A percentile compares a stretch with the other conserved stretches of the same genome.
phyloP scores from a whole-genome alignment of 2,329 filamentous ascomycete genomes.

The Botryosphaeria agaves region DNA sequence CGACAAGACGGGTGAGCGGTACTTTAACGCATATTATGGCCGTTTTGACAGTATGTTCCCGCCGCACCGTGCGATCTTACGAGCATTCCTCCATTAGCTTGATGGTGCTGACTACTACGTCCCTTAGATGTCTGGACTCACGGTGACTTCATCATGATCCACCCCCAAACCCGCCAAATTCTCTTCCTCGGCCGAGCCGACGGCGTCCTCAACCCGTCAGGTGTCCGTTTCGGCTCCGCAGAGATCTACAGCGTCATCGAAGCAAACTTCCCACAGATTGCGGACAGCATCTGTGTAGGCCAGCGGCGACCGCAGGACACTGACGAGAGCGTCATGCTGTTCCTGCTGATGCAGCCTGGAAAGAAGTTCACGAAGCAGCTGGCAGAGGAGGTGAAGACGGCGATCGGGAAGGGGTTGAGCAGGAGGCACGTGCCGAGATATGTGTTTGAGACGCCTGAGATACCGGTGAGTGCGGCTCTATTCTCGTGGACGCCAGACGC shows the following conservation, averaged over 20 bases:
- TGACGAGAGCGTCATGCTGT: conserved; percentile 42
- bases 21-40: conserved; percentile 28
- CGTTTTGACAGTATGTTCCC: conserved; percentile 19
- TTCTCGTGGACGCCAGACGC: too few relatives aligned
- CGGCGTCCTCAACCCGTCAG: conserved; percentile 64
- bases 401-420: conserved; percentile 48
- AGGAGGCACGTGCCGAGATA: conserved; percentile 62
- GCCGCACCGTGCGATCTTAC: neutral
- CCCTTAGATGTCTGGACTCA: conserved; percentile 53
- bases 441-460: conserved; percentile 64
- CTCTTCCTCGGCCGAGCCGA: conserved; percentile 55
- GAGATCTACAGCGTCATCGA: conserved; percentile 67
- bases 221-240: conserved; percentile 61
- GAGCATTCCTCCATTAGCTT: neutral
- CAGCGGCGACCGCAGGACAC: conserved; percentile 45
- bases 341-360: conserved; percentile 42
- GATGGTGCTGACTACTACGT: neutral
- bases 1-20: conserved; percentile 22
- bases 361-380: conserved; percentile 35
- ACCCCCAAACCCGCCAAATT: conserved; percentile 48
- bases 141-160: conserved; percentile 59
- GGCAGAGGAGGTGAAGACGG: conserved; percentile 41
- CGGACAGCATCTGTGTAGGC: conserved; percentile 65
- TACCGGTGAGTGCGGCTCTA: conserved; percentile 42
- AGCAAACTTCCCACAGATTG: conserved; percentile 43